These are phyloP conservation scores for Drosera spatulata DNA, from an alignment of 179 eudicot species.

Conservation along the genomic window DNA sequence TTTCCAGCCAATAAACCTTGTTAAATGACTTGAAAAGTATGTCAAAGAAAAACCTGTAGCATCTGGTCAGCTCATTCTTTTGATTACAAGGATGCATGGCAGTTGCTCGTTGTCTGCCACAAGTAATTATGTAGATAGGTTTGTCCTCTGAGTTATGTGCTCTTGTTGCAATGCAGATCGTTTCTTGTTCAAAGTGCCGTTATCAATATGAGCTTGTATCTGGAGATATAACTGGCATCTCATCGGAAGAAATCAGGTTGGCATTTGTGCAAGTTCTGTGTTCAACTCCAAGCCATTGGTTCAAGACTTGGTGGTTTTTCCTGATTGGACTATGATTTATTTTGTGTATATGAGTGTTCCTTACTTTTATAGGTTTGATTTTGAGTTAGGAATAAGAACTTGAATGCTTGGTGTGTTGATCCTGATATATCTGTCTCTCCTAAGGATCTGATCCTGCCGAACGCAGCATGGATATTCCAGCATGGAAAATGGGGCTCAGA, in stretches of 20 bases:
- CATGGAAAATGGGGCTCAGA: constrained; percentile 89
- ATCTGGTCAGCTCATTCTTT: too few species aligned
- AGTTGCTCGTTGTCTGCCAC: neutral
- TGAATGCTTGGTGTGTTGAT: constrained; percentile 49
- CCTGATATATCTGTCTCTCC: constrained; percentile 61
- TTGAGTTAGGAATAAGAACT: constrained; percentile 5
- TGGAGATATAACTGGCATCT: constrained; percentile 54
- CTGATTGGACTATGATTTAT: neutral
- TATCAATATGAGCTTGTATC: constrained; percentile 91
- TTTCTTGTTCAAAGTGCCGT: constrained; percentile 87
- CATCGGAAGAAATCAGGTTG: constrained; percentile 95
- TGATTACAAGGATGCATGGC: too few species aligned
- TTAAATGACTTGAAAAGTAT: too few species aligned
- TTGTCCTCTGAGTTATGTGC: neutral
- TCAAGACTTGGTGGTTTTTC: neutral
- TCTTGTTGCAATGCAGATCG: constrained; percentile 34
- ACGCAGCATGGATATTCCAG: constrained; percentile 99
- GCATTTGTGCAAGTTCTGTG: constrained; percentile 6
- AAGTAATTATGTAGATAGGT: neutral
- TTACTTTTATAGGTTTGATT: neutral
- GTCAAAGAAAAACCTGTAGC: too few species aligned
- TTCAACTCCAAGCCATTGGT: neutral
- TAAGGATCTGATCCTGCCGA: constrained; percentile 98
- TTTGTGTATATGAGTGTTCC: neutral
- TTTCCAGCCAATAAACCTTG: too few species aligned